A percentile compares a stretch with the other conserved stretches of the same genome.
phyloP scores from a whole-genome alignment of 768 basidiomycete genomes.

The Hydnomerulius pinastri region DNA sequence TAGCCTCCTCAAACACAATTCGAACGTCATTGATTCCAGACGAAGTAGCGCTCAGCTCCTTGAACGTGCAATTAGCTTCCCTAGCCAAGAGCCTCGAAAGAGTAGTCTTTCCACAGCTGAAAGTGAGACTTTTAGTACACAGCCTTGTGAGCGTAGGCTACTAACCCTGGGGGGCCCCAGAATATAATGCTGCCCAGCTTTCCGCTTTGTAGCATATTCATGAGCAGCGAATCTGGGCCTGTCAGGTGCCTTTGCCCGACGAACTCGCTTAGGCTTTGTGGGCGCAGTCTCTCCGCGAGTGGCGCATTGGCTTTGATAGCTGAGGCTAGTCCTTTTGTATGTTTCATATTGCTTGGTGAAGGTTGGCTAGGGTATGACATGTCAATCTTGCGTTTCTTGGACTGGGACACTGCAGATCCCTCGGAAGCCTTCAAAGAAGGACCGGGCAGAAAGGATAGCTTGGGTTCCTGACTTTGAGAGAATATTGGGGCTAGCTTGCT shows the following conservation, averaged over 20 bases:
- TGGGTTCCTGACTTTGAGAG: conserved; percentile 20
- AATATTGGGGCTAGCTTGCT: conserved; percentile 47
- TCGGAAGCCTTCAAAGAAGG: conserved; percentile 13
- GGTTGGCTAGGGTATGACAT: conserved; percentile 9
- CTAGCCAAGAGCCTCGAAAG: conserved; percentile 70
- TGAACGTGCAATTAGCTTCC: conserved; percentile 60
- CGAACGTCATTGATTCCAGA: conserved; percentile 71
- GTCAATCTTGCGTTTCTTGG: conserved; percentile 33
- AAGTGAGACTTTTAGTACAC: neutral
- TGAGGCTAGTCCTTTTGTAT: conserved; percentile 20
- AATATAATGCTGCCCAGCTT: conserved; percentile 62
- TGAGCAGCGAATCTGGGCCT: conserved; percentile 56
- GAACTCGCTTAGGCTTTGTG: conserved; percentile 61
- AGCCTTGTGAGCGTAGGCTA: neutral
- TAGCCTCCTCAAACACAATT: conserved; percentile 76
- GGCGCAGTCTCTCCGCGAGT: conserved; percentile 74
- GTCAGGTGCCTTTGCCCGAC: conserved; percentile 72
- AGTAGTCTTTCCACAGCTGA: conserved; percentile 78
- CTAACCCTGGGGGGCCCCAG: conserved; percentile 76
- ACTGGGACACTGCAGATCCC: conserved; percentile 16
- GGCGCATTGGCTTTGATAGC: conserved; percentile 44
- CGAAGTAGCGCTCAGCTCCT: conserved; percentile 76
- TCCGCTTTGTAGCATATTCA: conserved; percentile 51
- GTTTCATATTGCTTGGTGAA: conserved; percentile 19
- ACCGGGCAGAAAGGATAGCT: conserved; percentile 11